Conservation (phyloP, 78 protist species). For the Dictyostelium purpureum region DNA sequence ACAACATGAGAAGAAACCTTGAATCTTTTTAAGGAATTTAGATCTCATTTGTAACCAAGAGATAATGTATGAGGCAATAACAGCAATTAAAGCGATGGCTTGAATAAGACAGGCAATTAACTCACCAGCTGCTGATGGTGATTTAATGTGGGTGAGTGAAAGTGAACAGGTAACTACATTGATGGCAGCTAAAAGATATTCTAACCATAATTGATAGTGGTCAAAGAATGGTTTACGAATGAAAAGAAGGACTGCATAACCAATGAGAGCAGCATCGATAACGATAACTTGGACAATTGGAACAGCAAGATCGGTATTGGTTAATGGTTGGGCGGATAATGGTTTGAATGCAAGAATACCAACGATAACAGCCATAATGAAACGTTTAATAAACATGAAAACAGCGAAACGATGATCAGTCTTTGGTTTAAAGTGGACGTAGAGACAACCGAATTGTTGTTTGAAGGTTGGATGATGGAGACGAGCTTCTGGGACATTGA, state of each 20-base stretch:
- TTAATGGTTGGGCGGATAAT: conserved; percentile 21
- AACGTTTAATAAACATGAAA: conserved; percentile 56
- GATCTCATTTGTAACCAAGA: conserved; percentile 76
- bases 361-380: conserved; percentile 58
- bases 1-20: neutral
- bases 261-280: conserved; percentile 8
- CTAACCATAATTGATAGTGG: conserved; percentile 71
- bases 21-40: conserved; percentile 8
- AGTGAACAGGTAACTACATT: conserved; percentile 32
- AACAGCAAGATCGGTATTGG: conserved; percentile 44
- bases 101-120: conserved; percentile 52
- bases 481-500: conserved; percentile 62
- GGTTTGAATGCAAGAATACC: conserved; percentile 68
- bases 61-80: conserved; percentile 46
- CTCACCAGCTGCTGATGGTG: conserved; percentile 72
- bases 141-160: conserved; percentile 56
- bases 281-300: conserved; percentile 61
- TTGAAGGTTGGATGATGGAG: conserved; percentile 71
- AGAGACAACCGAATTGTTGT: conserved; percentile 72
- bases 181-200: conserved; percentile 42
- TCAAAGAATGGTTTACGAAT: conserved; percentile 74
- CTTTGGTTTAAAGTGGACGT: conserved; percentile 76
- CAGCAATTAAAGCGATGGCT: conserved; percentile 51
- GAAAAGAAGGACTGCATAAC: conserved; percentile 1
- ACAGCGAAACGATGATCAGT: conserved; percentile 69